Evolutionary conservation across 1,284 basidiomycete genomes (phyloP), one percentile per base, ranked within the genome.

Genomic region (Rhodotorula sp.): DNA sequence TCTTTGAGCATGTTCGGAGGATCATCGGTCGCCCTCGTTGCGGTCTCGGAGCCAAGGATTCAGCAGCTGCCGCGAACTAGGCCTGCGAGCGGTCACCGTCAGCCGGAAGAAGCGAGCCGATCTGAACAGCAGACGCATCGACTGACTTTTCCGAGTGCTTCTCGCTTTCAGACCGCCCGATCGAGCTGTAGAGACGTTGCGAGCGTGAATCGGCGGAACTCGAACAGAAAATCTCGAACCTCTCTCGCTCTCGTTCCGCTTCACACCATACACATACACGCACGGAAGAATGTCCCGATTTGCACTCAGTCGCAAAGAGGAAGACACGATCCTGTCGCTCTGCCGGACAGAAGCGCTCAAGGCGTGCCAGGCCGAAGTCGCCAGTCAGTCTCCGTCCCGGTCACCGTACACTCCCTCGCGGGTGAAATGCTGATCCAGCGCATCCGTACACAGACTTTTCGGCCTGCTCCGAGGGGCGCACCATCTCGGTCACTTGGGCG

Each of bases 401-500:
- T 14, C 60, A 28, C 31, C 60, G 63, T 59, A 19, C 12, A 21
- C 23, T 26, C 34, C 1, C 34, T 8, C 34, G 34, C 34, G 34
- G 6, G 34, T 1, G 34, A 45, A 6, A 18, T 26, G 28, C 62
- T 54, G 28, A 31, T 47, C 47, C 34, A 12, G 12, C 10, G 18
- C 43, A 23, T 1, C 15, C 34, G 43, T 18, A 6, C 8, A 8
- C 64, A 77, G 77, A 65, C 45, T 77, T 78, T 52, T 70, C 77
- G 15, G 66, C 72, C 6, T 78, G 76, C 62, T 74, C 76, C 10
- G 64, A 71, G 45, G 77, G 77, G 18, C 64, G 75, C 21, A 78
- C 77, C 50, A 70, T 78, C 47, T 73, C 73, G 21, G 77, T 78
- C 48, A 70, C 69, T 2, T 77, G 76, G 77, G 60, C 47, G 14